A percentile compares a stretch with the other conserved stretches of the same genome.
Conservation (phyloP, 768 basidiomycete species). For the Podaxis sp. region DNA sequence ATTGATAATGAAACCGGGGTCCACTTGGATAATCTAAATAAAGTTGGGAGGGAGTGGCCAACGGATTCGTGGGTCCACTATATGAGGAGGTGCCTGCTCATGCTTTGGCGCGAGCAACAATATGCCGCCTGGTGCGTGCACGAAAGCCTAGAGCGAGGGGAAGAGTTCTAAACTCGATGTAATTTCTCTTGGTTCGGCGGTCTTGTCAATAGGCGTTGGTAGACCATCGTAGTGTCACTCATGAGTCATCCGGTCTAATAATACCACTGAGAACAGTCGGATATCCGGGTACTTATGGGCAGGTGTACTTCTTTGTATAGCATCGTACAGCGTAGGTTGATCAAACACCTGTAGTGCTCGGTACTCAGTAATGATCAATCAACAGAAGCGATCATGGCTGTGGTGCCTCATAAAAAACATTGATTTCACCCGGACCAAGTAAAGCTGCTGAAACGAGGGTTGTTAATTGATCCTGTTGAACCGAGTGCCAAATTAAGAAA, state of each 20-base stretch:
- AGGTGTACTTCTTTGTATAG: background rate
- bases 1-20: slow-evolving; percentile 16
- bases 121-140: slow-evolving; percentile 6
- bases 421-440: too few species aligned
- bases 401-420: too few species aligned
- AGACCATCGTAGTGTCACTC: background rate
- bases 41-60: slow-evolving; percentile 9
- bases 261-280: too few species aligned
- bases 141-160: slow-evolving; percentile 1
- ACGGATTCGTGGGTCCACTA: slow-evolving; percentile 10
- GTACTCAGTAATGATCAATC: background rate
- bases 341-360: background rate
- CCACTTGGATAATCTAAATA: slow-evolving; percentile 11
- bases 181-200: too few species aligned
- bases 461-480: background rate
- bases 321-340: background rate
- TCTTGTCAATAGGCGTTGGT: background rate
- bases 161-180: slow-evolving; percentile 1
- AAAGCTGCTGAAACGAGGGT: background rate
- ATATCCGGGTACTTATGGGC: background rate
- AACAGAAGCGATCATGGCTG: background rate
- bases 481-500: slow-evolving; percentile 4
- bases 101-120: slow-evolving; percentile 15
- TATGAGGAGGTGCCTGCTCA: slow-evolving; percentile 9
- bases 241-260: too few species aligned